Conservation (phyloP, 2,329 filamentous ascomycete genomes). For the Sphaceloma murrayae region DNA sequence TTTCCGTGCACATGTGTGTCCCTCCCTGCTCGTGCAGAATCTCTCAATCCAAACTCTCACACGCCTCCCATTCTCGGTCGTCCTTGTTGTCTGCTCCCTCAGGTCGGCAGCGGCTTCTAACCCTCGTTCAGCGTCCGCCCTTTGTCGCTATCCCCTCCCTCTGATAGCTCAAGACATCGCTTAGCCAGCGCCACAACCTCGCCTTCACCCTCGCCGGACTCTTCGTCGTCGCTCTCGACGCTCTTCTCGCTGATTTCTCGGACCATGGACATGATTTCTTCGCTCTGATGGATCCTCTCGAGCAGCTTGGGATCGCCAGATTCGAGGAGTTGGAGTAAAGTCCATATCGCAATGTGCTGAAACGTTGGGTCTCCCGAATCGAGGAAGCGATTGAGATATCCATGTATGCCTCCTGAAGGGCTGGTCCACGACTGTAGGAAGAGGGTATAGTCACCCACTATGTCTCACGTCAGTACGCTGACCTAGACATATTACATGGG, state of each 20-base stretch:
- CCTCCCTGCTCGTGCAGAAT: too few relatives aligned
- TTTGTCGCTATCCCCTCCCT: constrained; percentile 16
- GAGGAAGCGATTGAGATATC: constrained; percentile 86
- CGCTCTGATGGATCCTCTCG: constrained; percentile 75
- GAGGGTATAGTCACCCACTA: constrained; percentile 92
- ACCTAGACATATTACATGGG: constrained; percentile 15
- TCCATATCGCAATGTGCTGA: constrained; percentile 99
- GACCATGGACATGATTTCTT: constrained; percentile 87
- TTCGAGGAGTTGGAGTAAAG: constrained; percentile 85
- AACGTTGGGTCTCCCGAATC: constrained; percentile 93
- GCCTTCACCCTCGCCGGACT: constrained; percentile 83
- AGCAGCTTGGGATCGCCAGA: constrained; percentile 89
- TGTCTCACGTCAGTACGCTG: constrained; percentile 21
- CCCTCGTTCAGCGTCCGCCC: constrained; percentile 77
- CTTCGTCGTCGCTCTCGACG: constrained; percentile 79
- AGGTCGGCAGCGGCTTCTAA: constrained; percentile 30
- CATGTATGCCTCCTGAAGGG: constrained; percentile 88
- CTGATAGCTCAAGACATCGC: constrained; percentile 67
- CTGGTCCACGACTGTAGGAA: constrained; percentile 92
- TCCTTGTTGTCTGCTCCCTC: background rate
- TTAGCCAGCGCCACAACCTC: constrained; percentile 88
- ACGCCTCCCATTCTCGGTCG: too few relatives aligned
- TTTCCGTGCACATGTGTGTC: too few relatives aligned
- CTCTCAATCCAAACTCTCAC: too few relatives aligned
- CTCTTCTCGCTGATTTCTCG: constrained; percentile 82